Percentiles rank a stretch among this genome's conserved stretches.
These are phyloP conservation scores for Tremella fuciformis DNA, from an alignment of 768 basidiomycete genomes.

Conservation along the genomic window DNA sequence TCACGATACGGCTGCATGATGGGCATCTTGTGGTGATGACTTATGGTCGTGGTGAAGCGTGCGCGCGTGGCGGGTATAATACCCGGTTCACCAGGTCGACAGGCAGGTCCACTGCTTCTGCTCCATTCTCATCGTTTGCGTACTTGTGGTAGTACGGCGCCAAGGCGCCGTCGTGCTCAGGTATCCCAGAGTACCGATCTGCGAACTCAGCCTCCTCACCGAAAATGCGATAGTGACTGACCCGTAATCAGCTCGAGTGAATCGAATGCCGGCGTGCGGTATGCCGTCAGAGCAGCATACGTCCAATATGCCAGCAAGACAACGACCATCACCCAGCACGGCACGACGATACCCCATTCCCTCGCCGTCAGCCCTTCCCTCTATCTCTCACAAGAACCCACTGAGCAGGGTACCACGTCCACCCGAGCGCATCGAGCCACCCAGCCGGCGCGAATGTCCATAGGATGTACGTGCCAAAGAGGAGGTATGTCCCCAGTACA, in stretches of 20 bases:
- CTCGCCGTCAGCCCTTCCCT: slow-evolving; percentile 18
- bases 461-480: slow-evolving; percentile 33
- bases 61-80: slow-evolving; percentile 29
- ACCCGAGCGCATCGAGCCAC: slow-evolving; percentile 27
- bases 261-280: slow-evolving; percentile 38
- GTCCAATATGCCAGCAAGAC: slow-evolving; percentile 45
- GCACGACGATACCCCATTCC: slow-evolving; percentile 49
- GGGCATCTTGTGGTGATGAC: too few relatives aligned
- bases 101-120: slow-evolving; percentile 30
- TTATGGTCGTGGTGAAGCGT: too few relatives aligned
- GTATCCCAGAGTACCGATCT: slow-evolving; percentile 2
- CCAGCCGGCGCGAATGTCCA: slow-evolving; percentile 44
- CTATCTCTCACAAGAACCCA: not conserved
- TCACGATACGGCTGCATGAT: not conserved
- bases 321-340: slow-evolving; percentile 46
- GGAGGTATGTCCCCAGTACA: slow-evolving; percentile 41
- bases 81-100: slow-evolving; percentile 38
- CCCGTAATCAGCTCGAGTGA: slow-evolving; percentile 42
- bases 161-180: not conserved
- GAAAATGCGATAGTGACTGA: slow-evolving; percentile 11
- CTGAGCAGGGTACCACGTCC: slow-evolving; percentile 47
- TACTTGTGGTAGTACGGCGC: not conserved
- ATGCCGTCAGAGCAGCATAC: slow-evolving; percentile 42
- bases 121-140: not conserved
- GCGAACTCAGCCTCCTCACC: not conserved